Conservation (phyloP, 768 basidiomycete genomes). For the Tulasnella calospora region DNA sequence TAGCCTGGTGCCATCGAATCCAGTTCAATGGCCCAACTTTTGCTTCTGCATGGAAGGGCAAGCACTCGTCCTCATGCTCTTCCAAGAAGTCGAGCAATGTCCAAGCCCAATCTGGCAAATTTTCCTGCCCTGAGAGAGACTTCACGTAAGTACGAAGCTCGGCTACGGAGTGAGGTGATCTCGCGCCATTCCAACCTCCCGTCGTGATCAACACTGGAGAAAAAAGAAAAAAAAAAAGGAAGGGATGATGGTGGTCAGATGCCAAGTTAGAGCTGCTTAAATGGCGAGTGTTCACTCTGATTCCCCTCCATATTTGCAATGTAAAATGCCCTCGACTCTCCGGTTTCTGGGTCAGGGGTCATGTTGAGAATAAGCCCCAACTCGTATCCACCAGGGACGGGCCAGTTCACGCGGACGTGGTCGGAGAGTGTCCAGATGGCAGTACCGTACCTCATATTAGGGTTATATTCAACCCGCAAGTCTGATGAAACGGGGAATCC, state of each 20-base stretch:
- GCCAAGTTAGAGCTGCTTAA: not conserved
- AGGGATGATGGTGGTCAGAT: not conserved
- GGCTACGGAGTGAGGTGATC: not conserved
- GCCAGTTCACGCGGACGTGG: not conserved
- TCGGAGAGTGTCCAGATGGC: not conserved
- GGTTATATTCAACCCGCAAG: conserved; percentile 16
- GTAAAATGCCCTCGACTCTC: conserved; percentile 2
- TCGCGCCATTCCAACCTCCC: not conserved
- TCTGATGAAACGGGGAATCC: not conserved
- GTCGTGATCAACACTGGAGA: conserved; percentile 11
- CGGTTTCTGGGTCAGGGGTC: not conserved
- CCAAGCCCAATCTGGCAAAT: not conserved
- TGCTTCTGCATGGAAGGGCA: not conserved
- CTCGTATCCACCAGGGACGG: not conserved
- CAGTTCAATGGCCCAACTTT: conserved; percentile 9
- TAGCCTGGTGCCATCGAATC: conserved; percentile 11
- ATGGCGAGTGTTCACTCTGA: not conserved
- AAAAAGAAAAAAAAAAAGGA: no score
- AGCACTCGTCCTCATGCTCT: conserved; percentile 17
- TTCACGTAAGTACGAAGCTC: not conserved
- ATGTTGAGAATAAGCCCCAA: not conserved
- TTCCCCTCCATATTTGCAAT: not conserved
- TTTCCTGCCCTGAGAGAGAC: not conserved
- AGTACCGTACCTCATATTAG: not conserved
- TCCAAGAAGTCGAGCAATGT: conserved; percentile 15